A percentile compares a stretch with the other conserved stretches of the same genome.
These are phyloP conservation scores for Hanseniaspora vineae DNA, from an alignment of 805 yeast species.

Conservation along the genomic window DNA sequence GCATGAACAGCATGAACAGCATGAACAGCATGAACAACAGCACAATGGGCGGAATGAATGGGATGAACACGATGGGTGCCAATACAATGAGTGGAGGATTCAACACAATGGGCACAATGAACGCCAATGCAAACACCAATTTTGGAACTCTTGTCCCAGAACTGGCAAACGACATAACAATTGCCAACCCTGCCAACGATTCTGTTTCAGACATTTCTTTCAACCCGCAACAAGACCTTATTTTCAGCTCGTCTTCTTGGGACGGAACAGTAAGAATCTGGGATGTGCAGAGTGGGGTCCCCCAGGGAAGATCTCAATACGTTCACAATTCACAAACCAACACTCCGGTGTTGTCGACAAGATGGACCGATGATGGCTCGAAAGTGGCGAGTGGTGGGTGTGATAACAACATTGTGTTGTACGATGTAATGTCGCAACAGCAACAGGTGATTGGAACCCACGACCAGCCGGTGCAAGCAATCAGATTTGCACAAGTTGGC, in stretches of 20 bases:
- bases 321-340: conserved; percentile 54
- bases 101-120: not conserved
- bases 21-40: too few relatives aligned
- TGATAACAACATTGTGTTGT: conserved; percentile 76
- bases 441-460: conserved; percentile 76
- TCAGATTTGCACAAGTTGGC: conserved; percentile 72
- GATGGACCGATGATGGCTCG: conserved; percentile 66
- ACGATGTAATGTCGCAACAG: conserved; percentile 75
- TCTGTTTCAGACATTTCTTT: conserved; percentile 73
- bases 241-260: conserved; percentile 78
- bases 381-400: conserved; percentile 82
- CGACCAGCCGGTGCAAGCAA: conserved; percentile 62
- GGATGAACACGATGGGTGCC: not conserved
- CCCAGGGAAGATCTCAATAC: conserved; percentile 79
- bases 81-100: not conserved
- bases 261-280: conserved; percentile 89
- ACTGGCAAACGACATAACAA: conserved; percentile 53
- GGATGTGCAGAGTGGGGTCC: conserved; percentile 67
- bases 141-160: conserved; percentile 4
- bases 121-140: not conserved
- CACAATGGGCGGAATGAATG: not conserved
- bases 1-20: not conserved
- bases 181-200: conserved; percentile 83
- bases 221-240: conserved; percentile 71
- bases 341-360: conserved; percentile 59